Base-by-base conservation (phyloP, 352 stramenopile species). In the Phytophthora kernoviae region DNA sequence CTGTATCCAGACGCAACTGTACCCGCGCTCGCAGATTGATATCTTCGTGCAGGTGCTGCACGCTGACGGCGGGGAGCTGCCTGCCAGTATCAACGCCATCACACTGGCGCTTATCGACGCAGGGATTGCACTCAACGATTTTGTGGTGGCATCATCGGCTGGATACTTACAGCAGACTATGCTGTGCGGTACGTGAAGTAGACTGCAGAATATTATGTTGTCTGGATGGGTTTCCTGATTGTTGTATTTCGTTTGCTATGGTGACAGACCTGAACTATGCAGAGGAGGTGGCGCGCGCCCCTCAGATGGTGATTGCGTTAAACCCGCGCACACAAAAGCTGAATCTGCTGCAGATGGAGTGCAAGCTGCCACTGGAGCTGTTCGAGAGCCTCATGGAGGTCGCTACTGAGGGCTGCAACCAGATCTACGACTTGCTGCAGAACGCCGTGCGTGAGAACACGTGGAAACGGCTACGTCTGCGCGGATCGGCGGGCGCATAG, bases 11-110 rank as follows among this genome's bases (percentile, higher is more conserved):
- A 96, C 89, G 48, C 78, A 97, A 43, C 71, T 97, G 52, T 97
- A 97, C 52, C 87, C 90, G 48, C 80, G 87, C 17, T 96, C 90
- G 46, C 90, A 98, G 74, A 97, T 98, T 58, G 89, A 97, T 60
- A 91, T 98, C 21, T 96, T 96, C 30, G 82, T 97, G 32, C 91
- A 97, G 58, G 87, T 98, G 57, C 67, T 97, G 44, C 89, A 97
- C 54, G 82, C 88, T 5, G 92, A 98, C 58, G 92, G 92, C 30
- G 87, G 91, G 11, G 83, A 94, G 56, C 65, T 97, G n/a, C 68
- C 87, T 0, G 88, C 90, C 18, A 92, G 83, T 44, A 93, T 97
- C 64, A 98, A 98, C 61, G 92, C 91, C 17, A 88, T 95, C 30
- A 93, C 88, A 17, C 70, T 97, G 53, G 92, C 92, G 49, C 73